A percentile compares a stretch with the other conserved stretches of the same genome.
phyloP scores from a whole-genome alignment of 768 basidiomycete species.

The Collybia sordida region DNA sequence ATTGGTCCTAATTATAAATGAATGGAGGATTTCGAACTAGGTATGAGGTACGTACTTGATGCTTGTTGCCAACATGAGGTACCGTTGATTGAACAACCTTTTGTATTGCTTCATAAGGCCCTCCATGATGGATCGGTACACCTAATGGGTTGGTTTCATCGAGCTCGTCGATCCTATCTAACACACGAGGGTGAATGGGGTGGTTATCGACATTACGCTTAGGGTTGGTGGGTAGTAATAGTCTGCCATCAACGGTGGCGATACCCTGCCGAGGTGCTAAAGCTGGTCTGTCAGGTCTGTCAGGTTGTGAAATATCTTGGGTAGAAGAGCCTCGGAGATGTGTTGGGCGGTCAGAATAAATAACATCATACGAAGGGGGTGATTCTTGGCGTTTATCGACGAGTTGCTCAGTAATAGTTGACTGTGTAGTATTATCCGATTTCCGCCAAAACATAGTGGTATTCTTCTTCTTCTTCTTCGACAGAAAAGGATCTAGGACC shows the following conservation, averaged over 20 bases:
- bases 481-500: background rate
- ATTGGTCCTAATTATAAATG: background rate
- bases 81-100: slow-evolving; percentile 27
- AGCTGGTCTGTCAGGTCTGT: slow-evolving; percentile 18
- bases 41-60: slow-evolving; percentile 8
- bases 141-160: slow-evolving; percentile 77
- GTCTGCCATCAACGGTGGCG: slow-evolving; percentile 19
- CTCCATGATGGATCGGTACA: slow-evolving; percentile 59
- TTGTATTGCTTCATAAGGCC: slow-evolving; percentile 70
- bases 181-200: slow-evolving; percentile 24
- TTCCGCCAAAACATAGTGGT: slow-evolving; percentile 19
- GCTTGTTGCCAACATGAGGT: slow-evolving; percentile 20
- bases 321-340: slow-evolving; percentile 14
- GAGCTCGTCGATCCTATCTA: slow-evolving; percentile 77
- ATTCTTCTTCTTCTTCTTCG: slow-evolving; percentile 15
- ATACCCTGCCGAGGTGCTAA: slow-evolving; percentile 22
- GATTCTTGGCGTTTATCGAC: slow-evolving; percentile 9
- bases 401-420: slow-evolving; percentile 8
- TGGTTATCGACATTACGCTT: slow-evolving; percentile 12
- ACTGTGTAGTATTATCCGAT: slow-evolving; percentile 10
- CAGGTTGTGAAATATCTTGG: slow-evolving; percentile 10
- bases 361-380: slow-evolving; percentile 5
- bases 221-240: slow-evolving; percentile 11
- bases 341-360: slow-evolving; percentile 11
- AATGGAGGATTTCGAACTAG: too few relatives aligned